These are phyloP conservation scores for Clavulina sp. DNA, from an alignment of 768 basidiomycete genomes.

Conservation along the genomic window DNA sequence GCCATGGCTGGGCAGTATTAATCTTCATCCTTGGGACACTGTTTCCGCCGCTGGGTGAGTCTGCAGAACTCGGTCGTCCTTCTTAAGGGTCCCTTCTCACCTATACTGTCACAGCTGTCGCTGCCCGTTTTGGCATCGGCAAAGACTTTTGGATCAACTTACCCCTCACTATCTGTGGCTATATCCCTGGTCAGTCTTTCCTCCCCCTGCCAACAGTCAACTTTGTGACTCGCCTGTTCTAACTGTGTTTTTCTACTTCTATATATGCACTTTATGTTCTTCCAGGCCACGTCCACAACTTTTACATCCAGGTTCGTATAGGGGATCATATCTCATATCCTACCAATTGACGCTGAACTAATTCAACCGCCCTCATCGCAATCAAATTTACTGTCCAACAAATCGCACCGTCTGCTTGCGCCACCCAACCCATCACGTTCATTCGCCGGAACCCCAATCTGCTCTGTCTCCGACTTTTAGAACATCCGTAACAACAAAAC, in stretches of 20 bases:
- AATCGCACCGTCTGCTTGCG: conserved; percentile 5
- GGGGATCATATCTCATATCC: neutral
- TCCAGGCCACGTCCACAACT: conserved; percentile 78
- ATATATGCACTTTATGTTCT: conserved; percentile 5
- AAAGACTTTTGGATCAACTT: conserved; percentile 84
- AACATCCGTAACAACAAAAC: conserved; percentile 95
- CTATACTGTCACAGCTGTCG: conserved; percentile 45
- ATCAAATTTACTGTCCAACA: too few relatives aligned
- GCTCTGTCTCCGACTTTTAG: conserved; percentile 25
- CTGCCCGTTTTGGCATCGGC: conserved; percentile 82
- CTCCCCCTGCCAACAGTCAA: neutral
- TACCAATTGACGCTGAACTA: neutral
- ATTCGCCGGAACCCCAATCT: too few relatives aligned
- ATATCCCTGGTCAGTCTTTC: conserved; percentile 51
- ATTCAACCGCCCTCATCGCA: neutral
- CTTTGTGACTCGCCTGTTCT: neutral
- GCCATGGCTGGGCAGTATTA: conserved; percentile 67
- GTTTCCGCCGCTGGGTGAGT: conserved; percentile 75
- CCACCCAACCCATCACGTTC: conserved; percentile 1
- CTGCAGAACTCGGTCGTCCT: neutral
- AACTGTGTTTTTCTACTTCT: conserved; percentile 7
- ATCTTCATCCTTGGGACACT: conserved; percentile 81
- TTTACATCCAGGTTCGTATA: conserved; percentile 60
- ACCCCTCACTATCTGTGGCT: conserved; percentile 75
- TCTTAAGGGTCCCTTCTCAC: neutral